Percentiles rank a stretch among this genome's conserved stretches.
Evolutionary conservation across 805 yeast genomes (phyloP).

Genomic region (Yarrowia hollandica): DNA sequence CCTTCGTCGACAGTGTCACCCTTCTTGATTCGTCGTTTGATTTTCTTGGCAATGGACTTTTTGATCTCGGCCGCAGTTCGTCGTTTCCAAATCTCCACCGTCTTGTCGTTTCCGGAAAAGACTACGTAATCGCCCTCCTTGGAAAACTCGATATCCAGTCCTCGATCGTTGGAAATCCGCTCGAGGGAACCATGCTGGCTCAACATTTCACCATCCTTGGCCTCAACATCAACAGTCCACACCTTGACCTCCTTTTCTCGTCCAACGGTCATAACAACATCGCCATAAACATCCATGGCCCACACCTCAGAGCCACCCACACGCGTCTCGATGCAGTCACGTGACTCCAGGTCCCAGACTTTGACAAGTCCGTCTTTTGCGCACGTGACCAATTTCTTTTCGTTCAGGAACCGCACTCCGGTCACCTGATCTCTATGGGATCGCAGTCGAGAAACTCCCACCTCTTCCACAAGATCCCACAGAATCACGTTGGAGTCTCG

Average conservation of each 20-base stretch:
- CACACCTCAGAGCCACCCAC: slow-evolving; percentile 95
- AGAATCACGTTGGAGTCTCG: slow-evolving; percentile 78
- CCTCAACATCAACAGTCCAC: slow-evolving; percentile 67
- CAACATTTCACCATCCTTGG: slow-evolving; percentile 48
- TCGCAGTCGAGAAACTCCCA: slow-evolving; percentile 79
- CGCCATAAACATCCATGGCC: slow-evolving; percentile 58
- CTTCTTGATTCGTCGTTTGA: slow-evolving; percentile 66
- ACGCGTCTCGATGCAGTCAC: slow-evolving; percentile 92
- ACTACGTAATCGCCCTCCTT: slow-evolving; percentile 44
- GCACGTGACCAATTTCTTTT: slow-evolving; percentile 55
- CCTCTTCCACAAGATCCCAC: slow-evolving; percentile 95
- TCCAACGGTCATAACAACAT: slow-evolving; percentile 66
- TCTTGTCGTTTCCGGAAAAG: slow-evolving; percentile 74
- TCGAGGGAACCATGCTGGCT: slow-evolving; percentile 49
- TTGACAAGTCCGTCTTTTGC: slow-evolving; percentile 90
- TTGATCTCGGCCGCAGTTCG: slow-evolving; percentile 74
- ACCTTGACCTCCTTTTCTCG: slow-evolving; percentile 78
- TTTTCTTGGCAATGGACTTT: slow-evolving; percentile 74
- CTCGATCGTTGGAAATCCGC: slow-evolving; percentile 48
- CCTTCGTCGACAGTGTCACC: slow-evolving; percentile 57
- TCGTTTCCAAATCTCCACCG: slow-evolving; percentile 75
- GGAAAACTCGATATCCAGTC: slow-evolving; percentile 59
- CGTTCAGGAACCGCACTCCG: slow-evolving; percentile 57
- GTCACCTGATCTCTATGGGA: slow-evolving; percentile 91
- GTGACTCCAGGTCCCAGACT: slow-evolving; percentile 87